phyloP scores from a whole-genome alignment of 1,139 yeast species.

The Suhomyces terraborum region DNA sequence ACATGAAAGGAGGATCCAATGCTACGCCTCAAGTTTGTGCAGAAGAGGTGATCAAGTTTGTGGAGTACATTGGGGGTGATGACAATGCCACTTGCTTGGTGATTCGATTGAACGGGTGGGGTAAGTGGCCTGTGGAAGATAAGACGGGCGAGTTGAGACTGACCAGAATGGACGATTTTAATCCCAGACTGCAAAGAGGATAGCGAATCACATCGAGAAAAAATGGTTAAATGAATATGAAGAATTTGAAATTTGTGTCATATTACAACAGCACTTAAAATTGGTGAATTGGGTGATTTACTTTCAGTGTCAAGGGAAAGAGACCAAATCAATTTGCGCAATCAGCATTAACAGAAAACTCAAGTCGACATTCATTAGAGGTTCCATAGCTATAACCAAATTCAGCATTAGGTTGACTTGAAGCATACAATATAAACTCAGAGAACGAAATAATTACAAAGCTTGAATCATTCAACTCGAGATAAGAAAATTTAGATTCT shows the following conservation, averaged over 20 bases:
- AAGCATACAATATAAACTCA: not conserved
- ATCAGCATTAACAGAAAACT: too few species aligned
- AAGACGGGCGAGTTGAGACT: constrained; percentile 82
- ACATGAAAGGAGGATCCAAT: constrained; percentile 60
- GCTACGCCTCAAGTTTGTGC: constrained; percentile 90
- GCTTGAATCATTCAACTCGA: too few species aligned
- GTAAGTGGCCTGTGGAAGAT: constrained; percentile 82
- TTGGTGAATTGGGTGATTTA: too few species aligned
- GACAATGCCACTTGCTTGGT: constrained; percentile 93
- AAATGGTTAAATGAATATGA: not conserved
- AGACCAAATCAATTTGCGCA: too few species aligned
- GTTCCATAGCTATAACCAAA: too few species aligned
- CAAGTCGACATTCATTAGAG: too few species aligned
- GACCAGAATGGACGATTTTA: constrained; percentile 58
- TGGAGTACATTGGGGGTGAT: constrained; percentile 86
- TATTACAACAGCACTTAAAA: not conserved
- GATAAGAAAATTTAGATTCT: too few species aligned
- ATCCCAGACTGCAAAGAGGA: constrained; percentile 36
- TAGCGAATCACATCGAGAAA: not conserved
- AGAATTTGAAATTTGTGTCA: too few species aligned
- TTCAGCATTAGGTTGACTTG: not conserved
- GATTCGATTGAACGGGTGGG: constrained; percentile 86
- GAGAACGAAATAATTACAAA: too few species aligned
- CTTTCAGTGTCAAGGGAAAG: too few species aligned
- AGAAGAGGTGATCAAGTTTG: constrained; percentile 78